Base-by-base conservation (phyloP, 2,329 filamentous ascomycete genomes). In the Tetracladium maxilliforme region DNA sequence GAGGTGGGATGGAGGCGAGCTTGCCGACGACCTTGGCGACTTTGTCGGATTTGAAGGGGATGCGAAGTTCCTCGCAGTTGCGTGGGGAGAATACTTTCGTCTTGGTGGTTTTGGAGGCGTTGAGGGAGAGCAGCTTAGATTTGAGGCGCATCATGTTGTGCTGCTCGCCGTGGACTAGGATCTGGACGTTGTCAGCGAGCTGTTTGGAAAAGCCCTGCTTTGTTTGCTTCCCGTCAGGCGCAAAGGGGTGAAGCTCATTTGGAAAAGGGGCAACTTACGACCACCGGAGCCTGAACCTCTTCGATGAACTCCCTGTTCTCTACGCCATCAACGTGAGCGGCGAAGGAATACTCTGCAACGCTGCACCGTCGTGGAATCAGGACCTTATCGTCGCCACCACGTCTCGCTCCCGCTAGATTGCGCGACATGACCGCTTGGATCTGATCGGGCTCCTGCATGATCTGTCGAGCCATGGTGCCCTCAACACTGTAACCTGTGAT, bases 401-500 rank as follows among this genome's bases (percentile, higher is more conserved):
- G 60, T 15, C 74, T 64, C 21, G 72, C 67, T 3, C 65, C 69
- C 1, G 68, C 72, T 16, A 65, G 63, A 39, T 69, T 71, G 29
- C 78, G 64, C 21, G 75, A 83, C 75, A 93, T 95, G 41, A 95
- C 79, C 0, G 87, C 87, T 31, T 84, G 84, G 30, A 98, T 95
- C 41, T 84, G 76, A 32, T 94, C 86, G 0, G 90, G 90, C 45
- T 95, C 90, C 37, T 87, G 82, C 54, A 95, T 77, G 33, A 98
- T 81, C 40, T 90, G 74, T 50, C 93, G 87, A 4, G 84, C 90
- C 87, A 98, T 95, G 1, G 90, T 98, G 6, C 90, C 90, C 51
- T 98, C 90, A 6, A 98, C 87, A 32, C 84, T 94, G 55, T 98
- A 98, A 45, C 90, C 90, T 0, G 90, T 98, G 49, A 98, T 93